Evolutionary conservation across 2,329 filamentous ascomycete genomes (phyloP).

Genomic region (Sporothrix phasma): DNA sequence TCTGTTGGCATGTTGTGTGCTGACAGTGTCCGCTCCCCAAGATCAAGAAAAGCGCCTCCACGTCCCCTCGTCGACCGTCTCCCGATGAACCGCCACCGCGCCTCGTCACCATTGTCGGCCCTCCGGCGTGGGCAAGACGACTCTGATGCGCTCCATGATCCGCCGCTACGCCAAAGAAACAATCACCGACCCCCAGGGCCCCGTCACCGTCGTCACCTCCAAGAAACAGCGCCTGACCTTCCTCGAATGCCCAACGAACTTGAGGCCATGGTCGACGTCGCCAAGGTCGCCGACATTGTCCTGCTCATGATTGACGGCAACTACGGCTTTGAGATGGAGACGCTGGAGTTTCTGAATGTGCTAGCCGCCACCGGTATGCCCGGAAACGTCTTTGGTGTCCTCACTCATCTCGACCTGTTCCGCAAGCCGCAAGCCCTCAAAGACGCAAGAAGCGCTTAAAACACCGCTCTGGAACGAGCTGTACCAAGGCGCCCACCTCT

Average conservation of each 20-base stretch:
- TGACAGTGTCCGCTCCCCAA: conserved; percentile 25
- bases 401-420: conserved; percentile 94
- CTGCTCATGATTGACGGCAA: conserved; percentile 98
- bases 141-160: conserved; percentile 65
- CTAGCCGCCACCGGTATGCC: conserved; percentile 94
- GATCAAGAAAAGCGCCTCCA: conserved; percentile 93
- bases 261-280: conserved; percentile 91
- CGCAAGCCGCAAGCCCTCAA: conserved; percentile 85
- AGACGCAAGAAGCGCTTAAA: conserved; percentile 91
- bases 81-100: conserved; percentile 92
- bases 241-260: conserved; percentile 93
- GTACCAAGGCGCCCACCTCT: conserved; percentile 93
- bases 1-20: background rate
- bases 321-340: conserved; percentile 99
- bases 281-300: conserved; percentile 95
- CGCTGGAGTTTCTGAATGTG: conserved; percentile 97
- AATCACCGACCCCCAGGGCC: conserved; percentile 77
- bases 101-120: conserved; percentile 87
- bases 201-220: conserved; percentile 90
- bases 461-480: conserved; percentile 92
- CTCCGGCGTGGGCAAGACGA: conserved; percentile 42
- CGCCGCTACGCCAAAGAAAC: conserved; percentile 94
- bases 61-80: conserved; percentile 90
- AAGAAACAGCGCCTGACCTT: conserved; percentile 94
- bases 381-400: conserved; percentile 92